phyloP scores from a whole-genome alignment of 495 filamentous ascomycete species.

The Podospora bellae-mahoneyi region DNA sequence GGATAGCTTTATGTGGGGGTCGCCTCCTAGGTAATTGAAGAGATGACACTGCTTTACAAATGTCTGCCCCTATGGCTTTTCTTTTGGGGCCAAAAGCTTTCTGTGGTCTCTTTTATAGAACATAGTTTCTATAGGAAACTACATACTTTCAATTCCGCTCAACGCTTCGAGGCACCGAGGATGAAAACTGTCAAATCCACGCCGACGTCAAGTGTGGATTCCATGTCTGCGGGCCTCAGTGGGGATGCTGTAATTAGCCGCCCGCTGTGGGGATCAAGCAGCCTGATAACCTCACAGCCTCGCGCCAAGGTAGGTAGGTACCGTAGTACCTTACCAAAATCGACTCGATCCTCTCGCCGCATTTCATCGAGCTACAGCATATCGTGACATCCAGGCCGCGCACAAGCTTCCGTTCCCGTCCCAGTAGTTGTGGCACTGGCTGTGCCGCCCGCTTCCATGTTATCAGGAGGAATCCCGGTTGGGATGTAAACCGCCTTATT shows the following conservation, averaged over 20 bases:
- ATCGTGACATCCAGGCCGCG: too few species aligned
- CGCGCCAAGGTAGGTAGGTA: not conserved
- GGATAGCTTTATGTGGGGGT: not conserved
- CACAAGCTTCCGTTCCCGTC: not conserved
- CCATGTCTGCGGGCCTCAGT: not conserved
- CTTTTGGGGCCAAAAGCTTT: not conserved
- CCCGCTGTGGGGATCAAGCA: not conserved
- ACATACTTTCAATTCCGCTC: too few species aligned
- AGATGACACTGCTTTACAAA: too few species aligned
- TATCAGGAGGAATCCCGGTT: not conserved
- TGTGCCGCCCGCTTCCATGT: not conserved
- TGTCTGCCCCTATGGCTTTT: not conserved
- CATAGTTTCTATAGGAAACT: not conserved
- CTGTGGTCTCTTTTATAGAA: not conserved
- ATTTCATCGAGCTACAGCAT: not conserved
- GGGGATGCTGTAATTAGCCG: not conserved
- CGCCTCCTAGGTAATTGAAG: not conserved
- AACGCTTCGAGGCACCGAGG: too few species aligned
- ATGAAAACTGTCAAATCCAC: not conserved
- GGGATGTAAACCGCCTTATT: not conserved
- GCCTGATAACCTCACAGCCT: not conserved
- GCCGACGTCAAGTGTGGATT: not conserved
- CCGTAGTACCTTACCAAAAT: not conserved
- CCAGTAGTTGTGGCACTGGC: not conserved
- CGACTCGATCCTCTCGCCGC: not conserved